Conservation (phyloP, 139 green algal genomes). For the Picochlorum sp. region DNA sequence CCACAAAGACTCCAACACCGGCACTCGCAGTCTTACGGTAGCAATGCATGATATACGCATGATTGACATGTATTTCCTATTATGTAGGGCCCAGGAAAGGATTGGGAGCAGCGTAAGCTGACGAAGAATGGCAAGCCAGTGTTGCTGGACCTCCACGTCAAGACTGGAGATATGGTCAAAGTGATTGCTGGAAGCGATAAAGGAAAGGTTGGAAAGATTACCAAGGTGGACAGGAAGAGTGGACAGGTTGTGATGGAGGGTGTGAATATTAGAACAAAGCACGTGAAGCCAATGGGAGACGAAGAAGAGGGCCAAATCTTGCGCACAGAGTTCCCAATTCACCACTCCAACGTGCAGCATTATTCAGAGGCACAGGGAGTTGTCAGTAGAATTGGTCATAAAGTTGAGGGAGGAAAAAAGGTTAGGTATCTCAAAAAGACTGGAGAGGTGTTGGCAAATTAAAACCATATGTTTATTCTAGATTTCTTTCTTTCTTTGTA, state of each 20-base stretch:
- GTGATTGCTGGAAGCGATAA: conserved; percentile 90
- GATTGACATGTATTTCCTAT: not conserved
- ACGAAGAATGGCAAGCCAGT: conserved; percentile 74
- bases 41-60: no score
- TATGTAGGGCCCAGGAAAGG: conserved; percentile 65
- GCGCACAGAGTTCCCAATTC: conserved; percentile 78
- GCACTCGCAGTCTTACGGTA: not conserved
- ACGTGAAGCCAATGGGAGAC: conserved; percentile 55
- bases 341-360: conserved; percentile 95
- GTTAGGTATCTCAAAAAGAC: conserved; percentile 83
- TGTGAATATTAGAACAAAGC: conserved; percentile 89
- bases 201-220: conserved; percentile 83
- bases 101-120: conserved; percentile 72
- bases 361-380: conserved; percentile 71
- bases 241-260: conserved; percentile 83
- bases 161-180: conserved; percentile 80
- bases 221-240: conserved; percentile 59
- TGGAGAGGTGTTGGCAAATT: conserved; percentile 50
- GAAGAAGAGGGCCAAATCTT: conserved; percentile 79
- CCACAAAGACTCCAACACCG: not conserved
- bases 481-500: conserved; percentile 1
- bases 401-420: conserved; percentile 62
- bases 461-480: conserved; percentile 1
- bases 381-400: conserved; percentile 27
- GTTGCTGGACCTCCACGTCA: conserved; percentile 76